Evolutionary conservation across 1,139 yeast genomes (phyloP), one percentile per base, ranked within the genome.

Genomic region (Saccharomycopsis crataegensis): DNA sequence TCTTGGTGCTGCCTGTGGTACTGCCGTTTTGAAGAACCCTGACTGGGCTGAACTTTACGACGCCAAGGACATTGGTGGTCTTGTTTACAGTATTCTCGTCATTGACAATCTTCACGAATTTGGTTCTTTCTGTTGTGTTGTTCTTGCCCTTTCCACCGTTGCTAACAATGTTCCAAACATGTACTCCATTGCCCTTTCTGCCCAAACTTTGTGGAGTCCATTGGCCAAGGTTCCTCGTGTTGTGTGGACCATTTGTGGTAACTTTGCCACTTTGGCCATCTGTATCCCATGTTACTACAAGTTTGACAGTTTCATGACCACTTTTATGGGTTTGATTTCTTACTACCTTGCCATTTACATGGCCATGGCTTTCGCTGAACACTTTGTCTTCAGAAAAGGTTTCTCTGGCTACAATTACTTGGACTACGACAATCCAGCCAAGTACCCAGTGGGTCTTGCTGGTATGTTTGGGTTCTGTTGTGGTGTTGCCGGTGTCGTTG

Each of bases 81-180:
- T 90, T 62, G 81, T 88, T 53, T 88, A 81, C 66, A 84, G 83
- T 53, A 78, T 90, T 61, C 72, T 90, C 59, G 94, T 86, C 53
- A 78, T 80, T 59, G 78, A 89, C 66, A 85, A 95, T 12, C 77
- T 90, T 58, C 90, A 85, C 68, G 91, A 90, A 8, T 90, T 90
- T 61, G 97, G 97, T 58, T 82, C 88, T 68, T 89, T 90, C 75
- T 84, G 91, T 70, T 82, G 91, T 72, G 96, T 90, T 43, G 53
- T 90, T 17, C 73, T 90, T 59, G 88, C 95, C 14, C 71, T 90
- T 61, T 86, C 96, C 40, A 87, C 96, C 49, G 82, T 90, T 56
- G 86, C 96, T 62, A 89, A 89, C 76, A 89, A 89, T 72, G 79
- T 89, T 66, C 96, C 96, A 66, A 90, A 89, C 74, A 83, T 89